These are phyloP conservation scores for Trichophaea hybrida DNA, from an alignment of 2,329 filamentous ascomycete genomes.

Conservation along the genomic window DNA sequence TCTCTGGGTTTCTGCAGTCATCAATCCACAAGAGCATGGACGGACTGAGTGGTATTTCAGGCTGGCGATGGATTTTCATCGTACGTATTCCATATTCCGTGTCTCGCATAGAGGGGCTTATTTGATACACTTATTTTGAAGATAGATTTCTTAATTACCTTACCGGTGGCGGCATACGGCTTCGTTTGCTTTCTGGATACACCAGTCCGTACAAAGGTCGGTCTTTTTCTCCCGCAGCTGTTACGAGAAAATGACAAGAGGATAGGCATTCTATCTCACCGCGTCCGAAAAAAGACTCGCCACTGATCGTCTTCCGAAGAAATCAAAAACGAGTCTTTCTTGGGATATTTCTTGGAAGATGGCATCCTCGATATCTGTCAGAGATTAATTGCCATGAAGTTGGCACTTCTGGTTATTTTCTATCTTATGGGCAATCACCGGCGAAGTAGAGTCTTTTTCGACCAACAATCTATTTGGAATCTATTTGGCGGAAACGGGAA, in stretches of 20 bases:
- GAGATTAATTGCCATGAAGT: not conserved
- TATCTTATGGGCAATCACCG: conserved; percentile 53
- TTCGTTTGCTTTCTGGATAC: conserved; percentile 36
- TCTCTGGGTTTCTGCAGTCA: conserved; percentile 48
- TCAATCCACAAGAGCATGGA: conserved; percentile 34
- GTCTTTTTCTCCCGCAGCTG: not conserved
- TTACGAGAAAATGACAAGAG: conserved; percentile 9
- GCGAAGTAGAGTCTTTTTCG: conserved; percentile 55
- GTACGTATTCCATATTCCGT: conserved; percentile 13
- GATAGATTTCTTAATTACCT: conserved; percentile 41
- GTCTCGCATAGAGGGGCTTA: no score
- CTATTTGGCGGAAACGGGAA: conserved; percentile 36
- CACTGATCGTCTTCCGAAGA: conserved; percentile 34
- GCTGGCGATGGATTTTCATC: conserved; percentile 55
- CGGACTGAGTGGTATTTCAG: conserved; percentile 35
- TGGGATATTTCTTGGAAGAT: conserved; percentile 43
- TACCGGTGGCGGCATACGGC: conserved; percentile 41
- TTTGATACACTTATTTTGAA: conserved; percentile 23
- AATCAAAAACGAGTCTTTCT: conserved; percentile 30
- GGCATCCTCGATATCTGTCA: not conserved
- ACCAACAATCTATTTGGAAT: conserved; percentile 45
- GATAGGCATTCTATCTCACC: conserved; percentile 32
- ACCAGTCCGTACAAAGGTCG: conserved; percentile 25
- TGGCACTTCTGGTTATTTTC: conserved; percentile 35
- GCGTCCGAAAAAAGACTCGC: conserved; percentile 33